Percentiles rank a stretch among this genome's conserved stretches.
phyloP scores from a whole-genome alignment of 1,139 yeast genomes.

The Martiniozyma asiatica region DNA sequence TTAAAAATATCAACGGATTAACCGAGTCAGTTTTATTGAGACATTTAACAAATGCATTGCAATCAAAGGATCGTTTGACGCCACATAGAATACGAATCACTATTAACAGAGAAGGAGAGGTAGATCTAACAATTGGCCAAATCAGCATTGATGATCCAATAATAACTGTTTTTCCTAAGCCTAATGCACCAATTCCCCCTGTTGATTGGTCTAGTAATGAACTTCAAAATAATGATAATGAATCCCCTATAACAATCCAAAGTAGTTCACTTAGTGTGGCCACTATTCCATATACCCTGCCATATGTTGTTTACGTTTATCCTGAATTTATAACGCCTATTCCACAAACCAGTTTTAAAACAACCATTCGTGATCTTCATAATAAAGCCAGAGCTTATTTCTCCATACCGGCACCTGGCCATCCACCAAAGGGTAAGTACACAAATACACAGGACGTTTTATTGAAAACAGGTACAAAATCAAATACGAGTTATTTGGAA shows the following conservation, averaged over 20 bases:
- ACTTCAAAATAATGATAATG: too few species aligned
- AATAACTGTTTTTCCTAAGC: conserved; percentile 17
- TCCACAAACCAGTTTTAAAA: too few species aligned
- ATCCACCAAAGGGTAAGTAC: conserved; percentile 2
- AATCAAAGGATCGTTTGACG: conserved; percentile 20
- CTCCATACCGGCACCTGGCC: conserved; percentile 6
- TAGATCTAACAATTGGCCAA: background rate
- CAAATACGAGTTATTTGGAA: conserved; percentile 69
- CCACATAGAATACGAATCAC: conserved; percentile 54
- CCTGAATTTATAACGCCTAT: too few species aligned
- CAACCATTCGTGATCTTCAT: conserved; percentile 62
- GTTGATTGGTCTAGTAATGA: too few species aligned
- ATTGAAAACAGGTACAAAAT: conserved; percentile 46
- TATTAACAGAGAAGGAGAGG: conserved; percentile 33
- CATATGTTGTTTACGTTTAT: too few species aligned
- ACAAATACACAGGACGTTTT: conserved; percentile 53
- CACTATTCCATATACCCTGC: too few species aligned
- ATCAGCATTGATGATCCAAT: too few species aligned
- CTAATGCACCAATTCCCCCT: too few species aligned
- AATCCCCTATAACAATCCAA: too few species aligned
- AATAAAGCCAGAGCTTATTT: conserved; percentile 43
- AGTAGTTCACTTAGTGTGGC: too few species aligned
- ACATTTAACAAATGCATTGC: conserved; percentile 34
- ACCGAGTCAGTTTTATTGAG: conserved; percentile 31
- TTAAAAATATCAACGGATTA: conserved; percentile 28